Percentiles rank a stretch among this genome's conserved stretches.
Evolutionary conservation across 495 filamentous ascomycete species (phyloP).

Genomic region (Xylaria nigripes): DNA sequence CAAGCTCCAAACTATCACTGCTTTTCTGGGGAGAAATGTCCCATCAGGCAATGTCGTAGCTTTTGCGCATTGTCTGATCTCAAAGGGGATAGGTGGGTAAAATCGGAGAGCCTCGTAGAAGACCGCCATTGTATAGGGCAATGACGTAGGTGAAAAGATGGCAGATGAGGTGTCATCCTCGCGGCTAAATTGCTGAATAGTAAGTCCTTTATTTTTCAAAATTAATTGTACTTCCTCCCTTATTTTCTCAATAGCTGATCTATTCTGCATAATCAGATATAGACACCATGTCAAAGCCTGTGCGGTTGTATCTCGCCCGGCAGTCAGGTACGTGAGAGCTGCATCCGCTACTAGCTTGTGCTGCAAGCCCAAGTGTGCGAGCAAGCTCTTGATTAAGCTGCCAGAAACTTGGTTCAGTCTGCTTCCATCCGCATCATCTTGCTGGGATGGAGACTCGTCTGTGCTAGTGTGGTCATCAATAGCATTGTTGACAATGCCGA

Average conservation of each 20-base stretch:
- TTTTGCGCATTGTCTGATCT: conserved; percentile 48
- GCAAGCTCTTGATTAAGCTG: conserved; percentile 48
- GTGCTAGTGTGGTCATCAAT: conserved; percentile 19
- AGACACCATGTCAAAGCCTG: conserved; percentile 55
- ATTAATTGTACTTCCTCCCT: conserved; percentile 32
- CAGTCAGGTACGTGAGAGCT: conserved; percentile 53
- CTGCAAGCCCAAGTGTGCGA: conserved; percentile 44
- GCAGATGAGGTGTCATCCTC: conserved; percentile 24
- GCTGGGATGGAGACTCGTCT: not conserved
- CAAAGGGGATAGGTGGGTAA: conserved; percentile 54
- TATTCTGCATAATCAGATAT: conserved; percentile 47
- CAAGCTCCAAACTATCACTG: conserved; percentile 49
- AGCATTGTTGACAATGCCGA: conserved; percentile 43
- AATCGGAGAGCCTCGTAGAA: conserved; percentile 50
- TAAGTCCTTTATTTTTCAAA: conserved; percentile 1
- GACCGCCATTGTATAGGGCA: conserved; percentile 49
- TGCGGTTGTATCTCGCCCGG: conserved; percentile 52
- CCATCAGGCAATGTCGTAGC: conserved; percentile 48
- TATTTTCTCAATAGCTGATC: conserved; percentile 27
- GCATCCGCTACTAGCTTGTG: conserved; percentile 46
- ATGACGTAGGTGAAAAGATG: conserved; percentile 31
- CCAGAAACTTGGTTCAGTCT: conserved; percentile 40
- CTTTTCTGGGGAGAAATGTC: conserved; percentile 43
- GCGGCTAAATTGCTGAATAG: not conserved
- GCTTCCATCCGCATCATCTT: conserved; percentile 13